Evolutionary conservation across 1,284 basidiomycete species (phyloP).

Genomic region (Ganoderma multipileum): DNA sequence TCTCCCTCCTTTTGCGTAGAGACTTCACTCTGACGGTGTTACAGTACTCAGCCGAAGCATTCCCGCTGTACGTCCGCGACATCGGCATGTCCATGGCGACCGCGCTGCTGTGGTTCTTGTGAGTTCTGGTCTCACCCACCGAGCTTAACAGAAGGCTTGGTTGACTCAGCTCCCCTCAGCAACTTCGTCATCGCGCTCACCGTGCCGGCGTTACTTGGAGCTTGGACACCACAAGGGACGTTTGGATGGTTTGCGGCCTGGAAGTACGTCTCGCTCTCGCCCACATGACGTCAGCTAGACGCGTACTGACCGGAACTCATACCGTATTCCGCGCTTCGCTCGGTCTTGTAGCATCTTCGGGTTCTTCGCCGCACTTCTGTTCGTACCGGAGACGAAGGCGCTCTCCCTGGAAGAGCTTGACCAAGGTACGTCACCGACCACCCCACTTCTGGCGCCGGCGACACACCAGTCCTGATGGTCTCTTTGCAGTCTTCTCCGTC

Average conservation of each 20-base stretch:
- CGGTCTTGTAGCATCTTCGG: slow-evolving; percentile 42
- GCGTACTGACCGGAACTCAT: neutral
- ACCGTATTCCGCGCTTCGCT: neutral
- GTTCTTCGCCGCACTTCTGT: slow-evolving; percentile 60
- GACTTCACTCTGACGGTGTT: too few relatives aligned
- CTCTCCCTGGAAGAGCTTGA: slow-evolving; percentile 75
- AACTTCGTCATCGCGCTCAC: slow-evolving; percentile 72
- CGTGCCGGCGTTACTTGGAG: slow-evolving; percentile 63
- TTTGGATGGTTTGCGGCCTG: slow-evolving; percentile 62
- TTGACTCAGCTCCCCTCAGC: slow-evolving; percentile 18
- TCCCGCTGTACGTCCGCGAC: slow-evolving; percentile 76
- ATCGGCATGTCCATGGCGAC: slow-evolving; percentile 76
- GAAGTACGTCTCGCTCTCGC: slow-evolving; percentile 23
- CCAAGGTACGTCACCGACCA: slow-evolving; percentile 22
- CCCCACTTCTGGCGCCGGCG: too few relatives aligned
- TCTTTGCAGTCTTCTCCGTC: slow-evolving; percentile 63
- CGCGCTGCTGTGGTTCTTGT: slow-evolving; percentile 67
- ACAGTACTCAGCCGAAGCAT: slow-evolving; percentile 72
- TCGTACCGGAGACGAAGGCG: slow-evolving; percentile 80
- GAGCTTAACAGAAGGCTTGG: neutral
- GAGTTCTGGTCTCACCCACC: neutral
- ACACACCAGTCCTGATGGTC: neutral
- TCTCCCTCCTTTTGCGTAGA: neutral
- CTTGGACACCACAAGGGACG: slow-evolving; percentile 68
- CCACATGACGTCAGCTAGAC: neutral